Percentiles rank a stretch among this genome's conserved stretches.
Evolutionary conservation across 2,329 filamentous ascomycete genomes (phyloP).

Genomic region (Pseudogymnoascus pannorum): DNA sequence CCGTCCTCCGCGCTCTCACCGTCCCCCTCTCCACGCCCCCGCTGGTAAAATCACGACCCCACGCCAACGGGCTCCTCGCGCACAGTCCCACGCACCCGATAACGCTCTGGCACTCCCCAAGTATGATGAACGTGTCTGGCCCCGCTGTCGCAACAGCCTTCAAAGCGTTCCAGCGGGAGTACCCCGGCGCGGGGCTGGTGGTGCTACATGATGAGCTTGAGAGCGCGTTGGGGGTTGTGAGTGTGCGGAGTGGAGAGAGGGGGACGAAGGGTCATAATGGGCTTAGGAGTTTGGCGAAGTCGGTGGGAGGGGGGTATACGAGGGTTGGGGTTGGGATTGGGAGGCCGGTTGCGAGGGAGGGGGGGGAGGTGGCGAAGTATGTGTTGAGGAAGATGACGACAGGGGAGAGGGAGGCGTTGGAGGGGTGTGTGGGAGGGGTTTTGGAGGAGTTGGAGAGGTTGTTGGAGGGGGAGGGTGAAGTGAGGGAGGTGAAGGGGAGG

Average conservation of each 20-base stretch:
- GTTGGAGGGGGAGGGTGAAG: not conserved
- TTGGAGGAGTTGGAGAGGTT: slow-evolving; percentile 22
- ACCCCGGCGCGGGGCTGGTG: slow-evolving; percentile 45
- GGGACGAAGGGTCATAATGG: slow-evolving; percentile 70
- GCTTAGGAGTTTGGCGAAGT: slow-evolving; percentile 56
- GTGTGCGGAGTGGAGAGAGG: slow-evolving; percentile 52
- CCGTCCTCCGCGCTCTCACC: slow-evolving; percentile 55
- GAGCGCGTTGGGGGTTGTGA: slow-evolving; percentile 58
- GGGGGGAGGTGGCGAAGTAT: slow-evolving; percentile 62
- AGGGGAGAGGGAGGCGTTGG: slow-evolving; percentile 23
- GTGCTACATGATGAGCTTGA: slow-evolving; percentile 89
- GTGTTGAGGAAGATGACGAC: slow-evolving; percentile 50
- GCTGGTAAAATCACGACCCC: slow-evolving; percentile 39
- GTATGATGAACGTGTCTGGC: slow-evolving; percentile 80
- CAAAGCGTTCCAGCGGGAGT: slow-evolving; percentile 44
- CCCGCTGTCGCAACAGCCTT: slow-evolving; percentile 61
- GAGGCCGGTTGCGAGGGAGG: slow-evolving; percentile 63
- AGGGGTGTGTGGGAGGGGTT: slow-evolving; percentile 22
- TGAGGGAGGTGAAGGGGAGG: not conserved
- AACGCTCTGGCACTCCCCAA: slow-evolving; percentile 67
- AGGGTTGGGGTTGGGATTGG: slow-evolving; percentile 81
- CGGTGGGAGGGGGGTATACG: slow-evolving; percentile 39
- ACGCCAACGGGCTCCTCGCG: slow-evolving; percentile 41
- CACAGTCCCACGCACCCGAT: slow-evolving; percentile 44
- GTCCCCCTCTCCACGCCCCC: slow-evolving; percentile 31